Base-by-base conservation (phyloP, 2,329 filamentous ascomycete species). In the Nothophaeocryptopus gaeumannii region DNA sequence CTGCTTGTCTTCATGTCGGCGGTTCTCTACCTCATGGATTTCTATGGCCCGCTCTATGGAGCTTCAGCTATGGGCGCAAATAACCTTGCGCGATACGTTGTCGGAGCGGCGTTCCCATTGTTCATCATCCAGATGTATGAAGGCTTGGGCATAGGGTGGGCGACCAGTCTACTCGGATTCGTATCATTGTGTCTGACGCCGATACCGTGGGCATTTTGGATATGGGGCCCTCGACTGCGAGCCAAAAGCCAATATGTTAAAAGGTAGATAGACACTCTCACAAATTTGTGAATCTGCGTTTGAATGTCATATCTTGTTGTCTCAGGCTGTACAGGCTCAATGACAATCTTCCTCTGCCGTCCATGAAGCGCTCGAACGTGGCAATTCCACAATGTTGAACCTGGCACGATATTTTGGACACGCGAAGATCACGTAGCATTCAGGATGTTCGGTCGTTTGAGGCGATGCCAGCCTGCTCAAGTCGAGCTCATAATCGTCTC, bases 81-180 rank as follows among this genome's bases (percentile, higher is more conserved):
- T 12, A 64, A 61, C 53, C 36, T 65, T 14, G 39, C 45, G 13
- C 47, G 62, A 3, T 72, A 71, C 66, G 66, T 45, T 50, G 53
- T 37, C 47, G 70, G 16, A 58, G 60, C 63, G 15, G 64, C 63
- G 5, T 72, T 72, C 45, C 69, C 69, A 5, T 53, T 74, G 10
- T 74, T 75, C 44, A 66, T 67, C 2, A 59, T 69, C 8, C 68
- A 64, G 15, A 70, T 74, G 64, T 74, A 70, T 57, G 51, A 64
- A 30, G 61, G 54, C 2, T 51, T 74, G 5, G 72, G 71, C 0
- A 67, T 71, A 2, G 65, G 61, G 0, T 73, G 71, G 71, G 71
- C 71, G 8, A 72, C 68, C 13, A 69, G 62, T 42, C 32, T 74
- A 8, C 51, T 74, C 36, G 72, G 64, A 0, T 71, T 71, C 33